Base-by-base conservation (phyloP, 2,329 filamentous ascomycete genomes). In the Epichloe sp. region DNA sequence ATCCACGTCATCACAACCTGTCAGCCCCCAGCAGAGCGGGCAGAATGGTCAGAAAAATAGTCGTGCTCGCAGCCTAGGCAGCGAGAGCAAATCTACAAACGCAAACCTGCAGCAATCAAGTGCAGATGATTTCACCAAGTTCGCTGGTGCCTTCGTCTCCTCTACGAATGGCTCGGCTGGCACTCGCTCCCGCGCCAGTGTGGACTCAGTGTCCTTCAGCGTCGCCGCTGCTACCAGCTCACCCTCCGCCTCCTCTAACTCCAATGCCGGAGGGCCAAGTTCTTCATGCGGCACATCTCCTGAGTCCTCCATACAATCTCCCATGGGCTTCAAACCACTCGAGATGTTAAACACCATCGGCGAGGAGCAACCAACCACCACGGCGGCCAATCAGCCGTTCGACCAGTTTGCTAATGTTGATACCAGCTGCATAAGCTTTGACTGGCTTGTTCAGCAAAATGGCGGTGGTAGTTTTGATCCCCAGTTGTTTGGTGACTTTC, bases 401-500 rank as follows among this genome's bases (percentile, higher is more conserved):
- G 52, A 58, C 1, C 62, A 66, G 19, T 65, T 68, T 48, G 54
- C 59, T 42, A 62, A 67, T 23, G 48, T 64, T 3, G 65, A 68
- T 26, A 57, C 78, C 49, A 74, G 76, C 55, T 67, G 73, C 53
- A 75, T 71, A 58, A 78, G 79, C 58, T 75, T 88, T 59, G 83
- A 87, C 63, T 90, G 85, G 79, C 73, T 93, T 47, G 78, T 82
- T 40, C 83, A 85, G 59, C 86, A 94, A 64, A 91, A 89, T 60
- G 83, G 84, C 51, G 87, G 87, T 52, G 87, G 87, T 51, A 82
- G 86, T 56, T 96, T 97, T 60, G 90, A 97, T 55, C 91, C 93
- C 0, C 82, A 93, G 51, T 75, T 97, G 4, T 97, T 96, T 65
- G 87, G 86, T 50, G 87, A 89, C 59, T 97, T 96, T 68, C 83